Base-by-base conservation (phyloP, 2,329 filamentous ascomycete species). In the Monilinia aucupariae region DNA sequence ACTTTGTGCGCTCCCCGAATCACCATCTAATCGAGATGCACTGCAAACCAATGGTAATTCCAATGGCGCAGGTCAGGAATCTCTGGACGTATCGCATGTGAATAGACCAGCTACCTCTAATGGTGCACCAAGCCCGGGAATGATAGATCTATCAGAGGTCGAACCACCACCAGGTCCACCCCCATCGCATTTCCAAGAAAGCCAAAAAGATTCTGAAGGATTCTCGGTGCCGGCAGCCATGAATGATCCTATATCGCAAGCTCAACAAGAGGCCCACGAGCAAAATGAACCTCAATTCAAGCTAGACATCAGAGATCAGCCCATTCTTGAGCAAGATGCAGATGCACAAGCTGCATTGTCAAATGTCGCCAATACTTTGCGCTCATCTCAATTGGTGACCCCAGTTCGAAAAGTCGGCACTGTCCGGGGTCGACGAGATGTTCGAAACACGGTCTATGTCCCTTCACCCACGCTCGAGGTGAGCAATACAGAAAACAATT, bases 361-460 rank as follows among this genome's bases (percentile, higher is more conserved):
- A 3, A 92, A 83, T 70, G 86, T 94, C 54, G 86, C 87, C 37
- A 91, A 87, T 70, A 89, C 87, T 2, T 78, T 96, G 45, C 86
- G 87, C 63, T 79, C 80, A 45, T 76, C 81, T 71, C 80, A 85
- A 76, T 75, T 82, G 74, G 76, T 77, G 32, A 82, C 86, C 62
- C 85, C 91, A 25, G 83, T 84, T 63, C 84, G 89, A 32, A 89
- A 86, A 71, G 78, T 84, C 17, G 88, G 90, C 52, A 97, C 92
- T 17, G 80, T 96, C 20, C 85, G 94, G 68, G 94, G 94, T 59
- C 88, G 94, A 65, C 85, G 94, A 73, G 93, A 97, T 74, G 91
- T 96, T 66, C 85, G 93, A 64, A 96, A 96, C 75, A 97, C 92
- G 1, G 87, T 96, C 61, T 93, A 94, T 72, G 81, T 92, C 67